Base-by-base conservation (phyloP, 192 early-diverging fungal genomes). In the Entomortierella chlamydospora region DNA sequence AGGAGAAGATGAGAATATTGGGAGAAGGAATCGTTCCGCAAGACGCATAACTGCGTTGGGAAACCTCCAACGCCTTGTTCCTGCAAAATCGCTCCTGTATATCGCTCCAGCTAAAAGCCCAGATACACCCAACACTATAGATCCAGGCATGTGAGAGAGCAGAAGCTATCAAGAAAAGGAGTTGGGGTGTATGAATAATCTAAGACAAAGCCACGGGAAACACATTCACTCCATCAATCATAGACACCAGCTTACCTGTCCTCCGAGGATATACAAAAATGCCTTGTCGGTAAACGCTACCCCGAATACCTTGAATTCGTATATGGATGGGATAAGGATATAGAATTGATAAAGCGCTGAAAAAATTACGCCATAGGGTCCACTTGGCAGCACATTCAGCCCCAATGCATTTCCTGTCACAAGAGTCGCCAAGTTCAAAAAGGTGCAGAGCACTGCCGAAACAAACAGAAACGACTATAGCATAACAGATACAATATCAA, bases 341-440 rank as follows among this genome's bases (percentile, higher is more conserved):
- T 89, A 79, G 42, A 83, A 91, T 49, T 91, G 89, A 51, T 89
- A 91, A 15, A 91, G 51, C 17, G 72, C 73, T 1, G 88, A 82
- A 68, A 89, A 91, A 25, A 91, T 65, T 6, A 91, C 42, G 10
- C 85, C 88, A 65, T 87, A 91, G 58, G 90, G 90, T 26, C 90
- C 88, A 31, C 81, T 83, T 11, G 88, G 88, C 45, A 89, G 69
- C 23, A 67, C 68, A 34, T 77, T 81, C 20, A 89, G 62, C 2
- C 87, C 88, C 22, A 83, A 41, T n/a, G 60, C 61, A 18, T 42
- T 74, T 26, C 85, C 84, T 28, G 81, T 73, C 4, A 87, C 73
- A 2, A 89, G 58, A 0, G 81, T 83, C 4, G 86, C 87, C 34
- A 91, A 56, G 47, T 91, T 87, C 1, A 91, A 55, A 42, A 89